Percentiles rank a stretch among this genome's conserved stretches.
phyloP scores from a whole-genome alignment of 1,284 basidiomycete genomes.

The Schizophyllum commune region DNA sequence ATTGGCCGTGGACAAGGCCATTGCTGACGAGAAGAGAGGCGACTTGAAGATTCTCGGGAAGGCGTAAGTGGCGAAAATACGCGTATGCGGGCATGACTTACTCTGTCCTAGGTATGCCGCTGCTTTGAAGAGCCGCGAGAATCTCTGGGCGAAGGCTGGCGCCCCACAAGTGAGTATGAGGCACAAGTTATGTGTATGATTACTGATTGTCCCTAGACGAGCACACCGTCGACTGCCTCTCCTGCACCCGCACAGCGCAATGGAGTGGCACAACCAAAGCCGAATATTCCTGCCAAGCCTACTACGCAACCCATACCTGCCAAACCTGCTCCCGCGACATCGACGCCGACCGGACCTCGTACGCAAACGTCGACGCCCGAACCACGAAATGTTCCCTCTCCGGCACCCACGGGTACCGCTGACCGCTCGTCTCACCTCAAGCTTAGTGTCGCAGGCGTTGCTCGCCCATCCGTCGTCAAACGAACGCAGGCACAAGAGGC shows the following conservation, averaged over 20 bases:
- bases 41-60: slow-evolving; percentile 76
- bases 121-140: slow-evolving; percentile 61
- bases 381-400: slow-evolving; percentile 16
- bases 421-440: slow-evolving; percentile 2
- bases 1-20: slow-evolving; percentile 56
- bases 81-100: no score
- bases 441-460: slow-evolving; percentile 27
- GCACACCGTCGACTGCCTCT: neutral
- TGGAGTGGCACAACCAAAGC: neutral
- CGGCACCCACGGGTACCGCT: neutral
- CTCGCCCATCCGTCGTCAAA: slow-evolving; percentile 69
- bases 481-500: slow-evolving; percentile 49
- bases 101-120: slow-evolving; percentile 53
- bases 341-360: no score
- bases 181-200: neutral
- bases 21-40: slow-evolving; percentile 71
- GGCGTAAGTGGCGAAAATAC: slow-evolving; percentile 67
- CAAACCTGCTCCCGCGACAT: neutral
- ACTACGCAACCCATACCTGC: neutral
- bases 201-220: no score
- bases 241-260: neutral
- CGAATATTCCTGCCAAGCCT: neutral
- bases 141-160: slow-evolving; percentile 35
- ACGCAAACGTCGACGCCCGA: slow-evolving; percentile 20
- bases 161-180: neutral